Evolutionary conservation across 805 yeast genomes (phyloP).

Genomic region (Hanseniaspora lindneri): DNA sequence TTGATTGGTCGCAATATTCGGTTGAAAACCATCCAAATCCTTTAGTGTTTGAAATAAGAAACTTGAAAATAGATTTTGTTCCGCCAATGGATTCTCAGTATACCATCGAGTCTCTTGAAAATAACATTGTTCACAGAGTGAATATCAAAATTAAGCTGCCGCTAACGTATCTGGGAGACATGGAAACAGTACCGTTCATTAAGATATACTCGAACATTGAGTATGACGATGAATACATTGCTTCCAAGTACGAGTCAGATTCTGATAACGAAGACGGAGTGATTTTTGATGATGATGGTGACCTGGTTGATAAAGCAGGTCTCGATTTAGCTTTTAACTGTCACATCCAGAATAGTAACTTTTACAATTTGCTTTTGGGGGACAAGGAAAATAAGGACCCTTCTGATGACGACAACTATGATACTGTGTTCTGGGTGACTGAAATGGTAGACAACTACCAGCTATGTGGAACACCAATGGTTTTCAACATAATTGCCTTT

Average conservation of each 20-base stretch:
- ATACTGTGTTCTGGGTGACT: neutral
- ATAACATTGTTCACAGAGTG: slow-evolving; percentile 6
- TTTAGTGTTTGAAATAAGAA: slow-evolving; percentile 9
- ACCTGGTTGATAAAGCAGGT: slow-evolving; percentile 13
- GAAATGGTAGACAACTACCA: slow-evolving; percentile 37
- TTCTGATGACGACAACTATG: slow-evolving; percentile 11
- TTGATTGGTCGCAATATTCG: slow-evolving; percentile 2
- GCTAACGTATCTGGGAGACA: slow-evolving; percentile 4
- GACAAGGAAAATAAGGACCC: slow-evolving; percentile 1
- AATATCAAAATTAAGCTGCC: slow-evolving; percentile 8
- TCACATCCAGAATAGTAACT: slow-evolving; percentile 10
- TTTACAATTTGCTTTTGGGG: slow-evolving; percentile 1
- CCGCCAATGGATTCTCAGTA: slow-evolving; percentile 14
- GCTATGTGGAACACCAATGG: slow-evolving; percentile 82
- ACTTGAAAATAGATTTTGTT: slow-evolving; percentile 10
- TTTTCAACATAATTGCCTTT: slow-evolving; percentile 65
- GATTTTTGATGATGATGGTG: slow-evolving; percentile 16
- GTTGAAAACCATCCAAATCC: slow-evolving; percentile 15
- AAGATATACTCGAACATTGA: slow-evolving; percentile 4
- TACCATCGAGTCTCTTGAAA: slow-evolving; percentile 12
- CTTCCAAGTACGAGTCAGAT: slow-evolving; percentile 7
- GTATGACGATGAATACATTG: slow-evolving; percentile 10
- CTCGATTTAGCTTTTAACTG: slow-evolving; percentile 12
- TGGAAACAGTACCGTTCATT: slow-evolving; percentile 7
- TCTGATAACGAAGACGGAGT: slow-evolving; percentile 7